Evolutionary conservation across 495 filamentous ascomycete species (phyloP).

Genomic region (Hyaloscypha variabilis): DNA sequence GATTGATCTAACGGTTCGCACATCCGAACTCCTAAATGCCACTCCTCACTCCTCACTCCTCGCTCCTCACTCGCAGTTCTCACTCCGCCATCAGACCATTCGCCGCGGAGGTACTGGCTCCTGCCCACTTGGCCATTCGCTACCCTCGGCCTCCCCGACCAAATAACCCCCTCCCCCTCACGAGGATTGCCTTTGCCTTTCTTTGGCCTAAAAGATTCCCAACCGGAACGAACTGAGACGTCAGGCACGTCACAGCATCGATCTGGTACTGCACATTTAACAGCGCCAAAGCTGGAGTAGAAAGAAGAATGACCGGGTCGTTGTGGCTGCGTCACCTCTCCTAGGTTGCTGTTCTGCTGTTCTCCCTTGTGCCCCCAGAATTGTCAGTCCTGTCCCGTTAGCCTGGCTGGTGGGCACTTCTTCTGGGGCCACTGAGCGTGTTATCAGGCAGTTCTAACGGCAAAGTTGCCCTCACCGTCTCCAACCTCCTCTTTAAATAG

Average conservation of each 20-base stretch:
- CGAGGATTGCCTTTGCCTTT: neutral
- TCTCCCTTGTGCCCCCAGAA: no score
- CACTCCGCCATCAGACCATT: neutral
- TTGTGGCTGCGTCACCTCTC: neutral
- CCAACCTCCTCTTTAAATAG: conserved; percentile 1
- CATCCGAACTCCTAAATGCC: neutral
- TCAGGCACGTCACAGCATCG: neutral
- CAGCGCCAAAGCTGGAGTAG: no score
- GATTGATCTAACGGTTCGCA: neutral
- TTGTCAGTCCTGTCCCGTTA: no score
- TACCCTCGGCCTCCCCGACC: neutral
- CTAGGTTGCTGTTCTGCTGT: no score
- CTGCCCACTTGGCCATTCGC: neutral
- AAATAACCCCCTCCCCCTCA: no score
- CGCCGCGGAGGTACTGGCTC: neutral
- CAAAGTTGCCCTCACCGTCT: neutral
- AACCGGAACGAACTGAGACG: neutral
- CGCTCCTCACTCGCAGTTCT: no score
- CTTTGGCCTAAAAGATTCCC: neutral
- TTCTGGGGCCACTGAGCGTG: neutral
- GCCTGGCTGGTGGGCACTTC: neutral
- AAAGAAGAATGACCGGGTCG: no score
- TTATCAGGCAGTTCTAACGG: neutral
- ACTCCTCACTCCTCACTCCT: neutral
- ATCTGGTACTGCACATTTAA: no score